These are phyloP conservation scores for Paramecium biaurelia DNA, from an alignment of 73 alveolate species.

Conservation along the genomic window DNA sequence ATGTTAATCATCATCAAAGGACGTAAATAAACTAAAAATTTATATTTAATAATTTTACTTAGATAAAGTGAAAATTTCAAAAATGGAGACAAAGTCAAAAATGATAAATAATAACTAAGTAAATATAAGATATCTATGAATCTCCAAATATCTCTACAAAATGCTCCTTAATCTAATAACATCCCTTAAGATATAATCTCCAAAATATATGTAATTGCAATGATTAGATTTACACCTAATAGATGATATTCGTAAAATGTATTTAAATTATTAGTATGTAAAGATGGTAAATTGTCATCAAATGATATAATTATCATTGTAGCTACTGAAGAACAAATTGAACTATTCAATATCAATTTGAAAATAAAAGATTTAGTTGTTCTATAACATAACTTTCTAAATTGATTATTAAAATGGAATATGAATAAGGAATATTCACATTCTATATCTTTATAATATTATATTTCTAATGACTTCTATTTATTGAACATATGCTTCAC, in stretches of 20 bases:
- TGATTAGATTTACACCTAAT: background rate
- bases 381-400: conserved; percentile 27
- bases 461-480: background rate
- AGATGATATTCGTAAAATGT: conserved; percentile 19
- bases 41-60: background rate
- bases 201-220: background rate
- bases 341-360: background rate
- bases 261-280: background rate
- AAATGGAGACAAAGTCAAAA: background rate
- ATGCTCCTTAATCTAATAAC: conserved; percentile 46
- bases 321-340: conserved; percentile 22
- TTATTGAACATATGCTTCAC: background rate
- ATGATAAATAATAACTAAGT: background rate
- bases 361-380: background rate
- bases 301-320: conserved; percentile 28
- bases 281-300: background rate
- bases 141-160: conserved; percentile 55
- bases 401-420: background rate
- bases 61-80: background rate
- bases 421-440: background rate
- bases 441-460: conserved; percentile 33
- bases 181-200: conserved; percentile 23
- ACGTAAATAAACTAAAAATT: background rate
- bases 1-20: conserved; percentile 42
- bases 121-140: background rate